Conservation (phyloP, 192 early-diverging fungal genomes). For the Neocallimastix lanati region DNA sequence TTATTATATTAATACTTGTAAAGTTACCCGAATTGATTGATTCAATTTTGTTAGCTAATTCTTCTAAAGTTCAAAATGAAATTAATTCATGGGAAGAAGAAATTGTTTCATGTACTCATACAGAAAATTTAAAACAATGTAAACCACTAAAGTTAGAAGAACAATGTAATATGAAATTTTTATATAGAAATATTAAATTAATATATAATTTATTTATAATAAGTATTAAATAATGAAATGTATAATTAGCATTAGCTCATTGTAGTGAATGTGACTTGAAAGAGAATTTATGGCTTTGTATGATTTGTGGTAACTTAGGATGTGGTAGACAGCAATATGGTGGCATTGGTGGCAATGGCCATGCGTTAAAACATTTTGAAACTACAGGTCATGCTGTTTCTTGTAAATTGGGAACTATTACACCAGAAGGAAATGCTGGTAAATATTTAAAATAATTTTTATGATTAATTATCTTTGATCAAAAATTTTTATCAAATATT, state of each 20-base stretch:
- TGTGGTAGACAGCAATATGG: constrained; percentile 90
- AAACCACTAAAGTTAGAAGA: constrained; percentile 2
- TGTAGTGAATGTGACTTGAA: constrained; percentile 67
- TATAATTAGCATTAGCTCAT: constrained; percentile 35
- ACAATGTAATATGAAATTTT: neutral
- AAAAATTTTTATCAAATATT: too few relatives aligned
- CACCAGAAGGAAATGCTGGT: constrained; percentile 78
- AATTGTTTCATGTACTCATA: constrained; percentile 60
- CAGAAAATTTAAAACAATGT: constrained; percentile 40
- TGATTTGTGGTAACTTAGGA: constrained; percentile 79
- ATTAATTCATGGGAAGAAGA: constrained; percentile 91
- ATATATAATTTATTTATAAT: constrained; percentile 18
- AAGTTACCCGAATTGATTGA: constrained; percentile 43
- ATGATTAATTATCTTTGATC: neutral
- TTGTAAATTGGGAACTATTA: constrained; percentile 89
- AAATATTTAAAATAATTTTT: neutral
- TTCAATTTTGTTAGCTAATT: constrained; percentile 54
- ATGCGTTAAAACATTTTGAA: constrained; percentile 71
- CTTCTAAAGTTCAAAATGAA: constrained; percentile 67
- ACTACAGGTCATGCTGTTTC: constrained; percentile 62
- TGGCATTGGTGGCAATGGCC: constrained; percentile 81
- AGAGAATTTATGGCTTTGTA: constrained; percentile 90
- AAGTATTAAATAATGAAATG: constrained; percentile 5
- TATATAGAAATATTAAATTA: neutral
- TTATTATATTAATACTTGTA: neutral